Conservation (phyloP, 306 rosid species). For the cucumber (Cucumis sativus) region Cucumber_9930_V3 NC_026656.2:15035001-15035500, state of each 20-base stretch:
- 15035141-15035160: constrained; percentile 39
- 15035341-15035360: constrained; percentile 47
- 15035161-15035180: constrained; percentile 53
- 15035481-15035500: no score
- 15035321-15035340: constrained; percentile 69
- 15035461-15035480: no score
- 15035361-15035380: constrained; percentile 52
- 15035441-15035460: no score
- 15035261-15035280: accelerated
- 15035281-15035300: no score
- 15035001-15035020: constrained; percentile 15
- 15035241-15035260: no score
- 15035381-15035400: constrained; percentile 26
- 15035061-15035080: constrained; percentile 14
- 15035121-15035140: constrained; percentile 58
- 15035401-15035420: not conserved
- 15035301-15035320: not conserved
- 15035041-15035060: constrained; percentile 54
- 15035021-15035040: constrained; percentile 29
- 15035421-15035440: no score
- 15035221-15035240: no score
- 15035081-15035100: constrained; percentile 76
- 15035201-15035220: no score
- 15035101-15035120: constrained; percentile 60
- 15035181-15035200: no score